phyloP scores from a whole-genome alignment of 257 asterid species.

The Jacaranda mimosifolia region DNA sequence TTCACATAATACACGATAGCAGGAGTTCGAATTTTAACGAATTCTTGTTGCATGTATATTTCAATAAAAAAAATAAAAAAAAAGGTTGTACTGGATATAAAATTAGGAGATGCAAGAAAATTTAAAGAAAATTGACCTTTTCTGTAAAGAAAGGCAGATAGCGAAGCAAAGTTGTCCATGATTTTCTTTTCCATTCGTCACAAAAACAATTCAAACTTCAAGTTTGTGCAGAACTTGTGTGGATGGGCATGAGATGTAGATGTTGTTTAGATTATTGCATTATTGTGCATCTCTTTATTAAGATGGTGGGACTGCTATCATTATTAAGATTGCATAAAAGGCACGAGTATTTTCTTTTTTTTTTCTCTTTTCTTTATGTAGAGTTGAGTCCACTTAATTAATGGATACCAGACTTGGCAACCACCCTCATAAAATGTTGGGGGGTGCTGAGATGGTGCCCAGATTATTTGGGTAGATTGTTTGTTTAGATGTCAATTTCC shows the following conservation, averaged over 20 bases:
- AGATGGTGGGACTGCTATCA: background rate
- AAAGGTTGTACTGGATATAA: no score
- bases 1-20: no score
- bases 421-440: slow-evolving; percentile 6
- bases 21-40: no score
- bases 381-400: background rate
- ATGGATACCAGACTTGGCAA: slow-evolving; percentile 15
- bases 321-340: no score
- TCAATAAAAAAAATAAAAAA: no score
- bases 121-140: no score
- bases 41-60: no score
- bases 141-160: no score
- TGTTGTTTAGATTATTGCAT: background rate
- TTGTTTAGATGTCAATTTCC: background rate
- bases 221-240: background rate
- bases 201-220: background rate
- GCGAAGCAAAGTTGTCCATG: no score
- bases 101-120: no score
- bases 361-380: background rate
- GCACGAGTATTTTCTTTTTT: no score
- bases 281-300: no score
- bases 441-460: slow-evolving; percentile 13
- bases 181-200: background rate
- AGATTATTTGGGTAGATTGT: background rate
- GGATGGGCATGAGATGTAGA: background rate